Evolutionary conservation across 2,329 filamentous ascomycete species (phyloP), one percentile per base, ranked within the genome.

Genomic region (Cryphonectria parasitica): DNA sequence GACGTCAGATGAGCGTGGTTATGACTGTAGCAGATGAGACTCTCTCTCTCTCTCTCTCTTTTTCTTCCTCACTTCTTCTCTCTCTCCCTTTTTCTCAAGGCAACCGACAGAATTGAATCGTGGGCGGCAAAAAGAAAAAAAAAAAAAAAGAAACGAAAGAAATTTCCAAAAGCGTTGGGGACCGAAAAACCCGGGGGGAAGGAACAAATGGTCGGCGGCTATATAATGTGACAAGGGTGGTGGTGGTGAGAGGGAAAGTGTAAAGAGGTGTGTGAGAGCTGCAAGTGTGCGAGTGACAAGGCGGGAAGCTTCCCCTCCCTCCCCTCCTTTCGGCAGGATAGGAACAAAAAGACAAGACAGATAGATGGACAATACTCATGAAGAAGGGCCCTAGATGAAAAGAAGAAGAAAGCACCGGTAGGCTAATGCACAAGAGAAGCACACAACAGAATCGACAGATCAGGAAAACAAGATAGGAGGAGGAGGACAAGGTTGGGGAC

Each of bases 401-500:
- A 71, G 62, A 10, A 56, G 34, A 45, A 54, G n/a, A 34, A 66
- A 71, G 62, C 66, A 56, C 66, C 41, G 54, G 58, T 58, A 61
- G 54, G 62, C 66, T 65, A 69, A 69, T 71, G 66, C 66, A 69
- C 19, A n/a, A n/a, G 52, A 65, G 62, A 34, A 68, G 64, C 65
- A 70, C 65, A 52, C 49, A 22, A 52, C 65, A 70, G 65, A 61
- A 65, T 60, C 69, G 69, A 31, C 25, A 56, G 52, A 56, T 56
- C 25, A 31, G 41, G 62, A 25, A 64, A 49, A 34, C 3, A 34
- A 34, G 34, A 6, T 34, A 34, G 3, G 34, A 34, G 41, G 49
- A 52, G 19, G 39, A 64, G 43, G 63, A 64, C 43, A 28, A 25
- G n/a, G 45, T 49, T 49, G 19, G 45, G 45, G 8, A n/a, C 45